Percentiles rank a stretch among this genome's conserved stretches.
Evolutionary conservation across 2,329 filamentous ascomycete species (phyloP).

Genomic region (Leptographium lundbergii): DNA sequence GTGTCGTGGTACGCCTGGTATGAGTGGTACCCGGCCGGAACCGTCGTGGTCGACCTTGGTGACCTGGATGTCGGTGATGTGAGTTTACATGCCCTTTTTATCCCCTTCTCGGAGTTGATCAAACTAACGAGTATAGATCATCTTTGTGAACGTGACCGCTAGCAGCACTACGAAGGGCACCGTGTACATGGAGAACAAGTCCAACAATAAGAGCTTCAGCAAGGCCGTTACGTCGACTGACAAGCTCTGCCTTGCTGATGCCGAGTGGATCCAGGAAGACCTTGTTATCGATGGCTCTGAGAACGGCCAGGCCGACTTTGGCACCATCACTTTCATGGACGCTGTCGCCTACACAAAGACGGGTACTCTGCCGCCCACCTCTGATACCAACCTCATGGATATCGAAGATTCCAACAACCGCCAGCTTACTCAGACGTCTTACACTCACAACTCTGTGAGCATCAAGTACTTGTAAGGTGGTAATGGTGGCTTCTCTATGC

Average conservation of each 20-base stretch:
- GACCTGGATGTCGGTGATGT: background rate
- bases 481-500: too few relatives aligned
- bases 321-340: background rate
- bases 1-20: background rate
- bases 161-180: background rate
- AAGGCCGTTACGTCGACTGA: background rate
- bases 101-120: background rate
- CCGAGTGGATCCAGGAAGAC: background rate
- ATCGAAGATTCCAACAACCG: background rate
- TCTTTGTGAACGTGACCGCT: constrained; percentile 1
- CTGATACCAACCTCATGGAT: background rate
- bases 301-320: background rate
- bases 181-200: background rate
- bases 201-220: background rate
- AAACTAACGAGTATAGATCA: background rate
- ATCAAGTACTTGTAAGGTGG: background rate
- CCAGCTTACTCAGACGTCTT: background rate
- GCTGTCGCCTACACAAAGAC: background rate
- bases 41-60: background rate
- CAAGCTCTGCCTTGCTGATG: background rate
- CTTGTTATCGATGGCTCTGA: background rate
- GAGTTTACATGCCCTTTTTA: background rate
- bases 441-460: background rate
- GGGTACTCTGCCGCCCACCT: background rate
- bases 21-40: background rate